A percentile compares a stretch with the other conserved stretches of the same genome.
Conservation (phyloP, 352 stramenopile species). For the Hyaloperonospora arabidopsidis region DNA sequence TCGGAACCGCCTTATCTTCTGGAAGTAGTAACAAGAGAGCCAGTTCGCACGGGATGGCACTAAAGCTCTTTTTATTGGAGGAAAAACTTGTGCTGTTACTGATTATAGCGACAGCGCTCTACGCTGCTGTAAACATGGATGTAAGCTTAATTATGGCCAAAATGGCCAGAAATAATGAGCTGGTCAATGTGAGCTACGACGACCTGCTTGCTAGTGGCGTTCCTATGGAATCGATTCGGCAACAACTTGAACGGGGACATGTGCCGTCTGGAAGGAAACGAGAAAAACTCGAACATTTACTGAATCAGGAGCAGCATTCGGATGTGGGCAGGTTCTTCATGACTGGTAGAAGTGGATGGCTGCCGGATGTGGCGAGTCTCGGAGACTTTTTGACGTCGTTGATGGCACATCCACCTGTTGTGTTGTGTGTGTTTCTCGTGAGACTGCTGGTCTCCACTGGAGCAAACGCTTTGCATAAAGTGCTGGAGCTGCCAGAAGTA, state of each 20-base stretch:
- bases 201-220: slow-evolving; percentile 54
- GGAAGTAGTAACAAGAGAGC: slow-evolving; percentile 21
- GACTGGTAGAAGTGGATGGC: slow-evolving; percentile 25
- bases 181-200: slow-evolving; percentile 50
- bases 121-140: slow-evolving; percentile 44
- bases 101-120: slow-evolving; percentile 41
- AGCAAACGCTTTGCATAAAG: slow-evolving; percentile 29
- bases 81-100: slow-evolving; percentile 56
- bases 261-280: slow-evolving; percentile 32
- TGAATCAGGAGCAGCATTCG: slow-evolving; percentile 34
- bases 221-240: slow-evolving; percentile 51
- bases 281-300: slow-evolving; percentile 44
- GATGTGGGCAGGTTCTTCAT: slow-evolving; percentile 14
- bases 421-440: slow-evolving; percentile 51
- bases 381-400: slow-evolving; percentile 43
- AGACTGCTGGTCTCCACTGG: slow-evolving; percentile 42
- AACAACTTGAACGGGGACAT: slow-evolving; percentile 66
- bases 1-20: background rate
- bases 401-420: slow-evolving; percentile 50
- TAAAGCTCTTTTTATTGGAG: slow-evolving; percentile 43
- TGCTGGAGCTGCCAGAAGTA: slow-evolving; percentile 48
- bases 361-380: slow-evolving; percentile 49
- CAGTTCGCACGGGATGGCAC: slow-evolving; percentile 44
- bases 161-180: slow-evolving; percentile 34
- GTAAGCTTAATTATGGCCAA: slow-evolving; percentile 39